A percentile compares a stretch with the other conserved stretches of the same genome.
phyloP scores from a whole-genome alignment of 768 basidiomycete genomes.

The Hygrophorus pudorinus region DNA sequence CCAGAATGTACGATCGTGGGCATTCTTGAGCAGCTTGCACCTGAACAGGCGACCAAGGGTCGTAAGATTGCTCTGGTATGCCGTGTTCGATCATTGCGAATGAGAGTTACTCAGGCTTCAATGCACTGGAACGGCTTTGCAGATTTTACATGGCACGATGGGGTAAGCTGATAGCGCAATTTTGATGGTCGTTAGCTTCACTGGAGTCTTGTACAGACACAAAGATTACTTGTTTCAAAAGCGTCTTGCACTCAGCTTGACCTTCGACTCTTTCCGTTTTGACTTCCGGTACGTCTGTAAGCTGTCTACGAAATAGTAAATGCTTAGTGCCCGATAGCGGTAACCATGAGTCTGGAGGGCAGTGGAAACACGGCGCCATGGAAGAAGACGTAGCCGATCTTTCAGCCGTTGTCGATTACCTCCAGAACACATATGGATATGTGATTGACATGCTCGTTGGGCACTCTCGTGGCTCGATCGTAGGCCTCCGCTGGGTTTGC shows the following conservation, averaged over 20 bases:
- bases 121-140: constrained; percentile 1
- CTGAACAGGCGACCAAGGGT: constrained; percentile 40
- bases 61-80: constrained; percentile 54
- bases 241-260: constrained; percentile 51
- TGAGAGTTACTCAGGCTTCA: constrained; percentile 3
- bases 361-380: constrained; percentile 52
- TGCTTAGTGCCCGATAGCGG: constrained; percentile 36
- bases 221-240: constrained; percentile 81
- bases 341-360: constrained; percentile 66
- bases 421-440: constrained; percentile 54
- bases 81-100: constrained; percentile 4
- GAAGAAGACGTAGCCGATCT: constrained; percentile 58
- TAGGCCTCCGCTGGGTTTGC: constrained; percentile 59
- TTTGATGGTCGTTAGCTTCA: neutral
- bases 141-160: constrained; percentile 76
- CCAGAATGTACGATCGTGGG: constrained; percentile 40
- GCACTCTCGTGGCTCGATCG: constrained; percentile 72
- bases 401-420: constrained; percentile 49
- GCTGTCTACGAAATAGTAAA: neutral
- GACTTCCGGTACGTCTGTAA: constrained; percentile 63
- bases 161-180: constrained; percentile 34
- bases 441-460: constrained; percentile 60
- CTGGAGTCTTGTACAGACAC: constrained; percentile 41
- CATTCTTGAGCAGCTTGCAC: constrained; percentile 49
- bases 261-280: constrained; percentile 76